phyloP scores from a whole-genome alignment of 495 filamentous ascomycete genomes.

The Xylaria acuta region DNA sequence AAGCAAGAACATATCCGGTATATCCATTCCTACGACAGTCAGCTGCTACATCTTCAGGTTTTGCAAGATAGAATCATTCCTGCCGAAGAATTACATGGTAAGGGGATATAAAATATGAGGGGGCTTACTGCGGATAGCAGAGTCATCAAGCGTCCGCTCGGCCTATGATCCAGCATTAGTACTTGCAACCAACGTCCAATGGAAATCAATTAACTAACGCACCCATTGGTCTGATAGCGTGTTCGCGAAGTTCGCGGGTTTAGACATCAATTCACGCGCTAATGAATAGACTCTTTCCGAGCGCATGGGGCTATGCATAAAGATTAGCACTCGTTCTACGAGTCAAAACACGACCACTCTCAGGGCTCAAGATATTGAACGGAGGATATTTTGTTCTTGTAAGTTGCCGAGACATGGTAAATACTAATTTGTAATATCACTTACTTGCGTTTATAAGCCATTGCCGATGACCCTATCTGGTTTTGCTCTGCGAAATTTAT shows the following conservation, averaged over 20 bases:
- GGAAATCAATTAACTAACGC: conserved; percentile 63
- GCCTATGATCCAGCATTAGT: conserved; percentile 18
- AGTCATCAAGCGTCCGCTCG: conserved; percentile 58
- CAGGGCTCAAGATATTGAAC: not conserved
- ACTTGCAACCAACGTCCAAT: conserved; percentile 30
- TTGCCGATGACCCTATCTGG: conserved; percentile 40
- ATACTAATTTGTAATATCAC: not conserved
- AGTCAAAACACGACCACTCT: not conserved
- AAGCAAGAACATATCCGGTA: conserved; percentile 64
- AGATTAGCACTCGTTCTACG: not conserved
- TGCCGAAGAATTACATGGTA: not conserved
- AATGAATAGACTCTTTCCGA: conserved; percentile 83
- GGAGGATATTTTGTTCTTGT: not conserved
- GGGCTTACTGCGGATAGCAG: conserved; percentile 63
- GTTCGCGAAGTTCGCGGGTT: conserved; percentile 71
- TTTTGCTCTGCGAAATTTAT: not conserved
- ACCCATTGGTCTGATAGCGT: conserved; percentile 89
- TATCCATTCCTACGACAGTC: conserved; percentile 26
- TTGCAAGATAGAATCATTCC: not conserved
- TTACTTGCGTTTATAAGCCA: conserved; percentile 87
- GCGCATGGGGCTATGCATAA: conserved; percentile 65
- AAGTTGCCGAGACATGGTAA: not conserved
- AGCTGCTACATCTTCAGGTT: conserved; percentile 8
- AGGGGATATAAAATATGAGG: not conserved
- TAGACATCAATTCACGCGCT: conserved; percentile 70